phyloP scores from a whole-genome alignment of 2,329 filamentous ascomycete genomes.

The Aureobasidium sp. region DNA sequence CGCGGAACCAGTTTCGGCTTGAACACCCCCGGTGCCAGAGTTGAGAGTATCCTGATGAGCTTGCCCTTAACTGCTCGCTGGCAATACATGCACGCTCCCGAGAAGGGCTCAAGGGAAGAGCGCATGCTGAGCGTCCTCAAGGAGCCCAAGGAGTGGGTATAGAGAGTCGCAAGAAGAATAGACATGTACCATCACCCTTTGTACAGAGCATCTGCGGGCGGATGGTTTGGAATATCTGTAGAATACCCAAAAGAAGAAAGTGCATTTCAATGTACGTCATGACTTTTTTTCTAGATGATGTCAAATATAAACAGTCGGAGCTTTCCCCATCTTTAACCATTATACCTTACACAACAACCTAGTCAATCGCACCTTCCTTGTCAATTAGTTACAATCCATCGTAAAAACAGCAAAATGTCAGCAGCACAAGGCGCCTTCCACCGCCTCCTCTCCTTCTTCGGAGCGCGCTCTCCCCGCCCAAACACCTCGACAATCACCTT shows the following conservation, averaged over 20 bases:
- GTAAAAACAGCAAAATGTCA: neutral
- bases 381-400: neutral
- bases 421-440: slow-evolving; percentile 23
- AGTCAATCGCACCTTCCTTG: neutral
- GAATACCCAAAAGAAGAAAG: neutral
- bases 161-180: slow-evolving; percentile 3
- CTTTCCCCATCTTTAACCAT: neutral
- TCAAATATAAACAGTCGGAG: neutral
- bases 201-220: slow-evolving; percentile 10
- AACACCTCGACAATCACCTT: slow-evolving; percentile 26
- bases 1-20: slow-evolving; percentile 89
- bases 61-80: slow-evolving; percentile 85
- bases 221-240: slow-evolving; percentile 3
- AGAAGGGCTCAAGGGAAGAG: slow-evolving; percentile 67
- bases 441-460: slow-evolving; percentile 28
- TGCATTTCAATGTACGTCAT: slow-evolving; percentile 1
- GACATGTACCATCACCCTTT: neutral
- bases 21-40: slow-evolving; percentile 79
- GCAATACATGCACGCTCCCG: slow-evolving; percentile 90
- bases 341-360: neutral
- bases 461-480: slow-evolving; percentile 21
- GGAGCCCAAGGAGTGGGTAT: slow-evolving; percentile 55
- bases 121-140: slow-evolving; percentile 64
- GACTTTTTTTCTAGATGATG: neutral
- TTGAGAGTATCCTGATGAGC: slow-evolving; percentile 98